These are phyloP conservation scores for Tolypocladium cylindrosporum DNA, from an alignment of 2,329 filamentous ascomycete species.

Conservation along the genomic window DNA sequence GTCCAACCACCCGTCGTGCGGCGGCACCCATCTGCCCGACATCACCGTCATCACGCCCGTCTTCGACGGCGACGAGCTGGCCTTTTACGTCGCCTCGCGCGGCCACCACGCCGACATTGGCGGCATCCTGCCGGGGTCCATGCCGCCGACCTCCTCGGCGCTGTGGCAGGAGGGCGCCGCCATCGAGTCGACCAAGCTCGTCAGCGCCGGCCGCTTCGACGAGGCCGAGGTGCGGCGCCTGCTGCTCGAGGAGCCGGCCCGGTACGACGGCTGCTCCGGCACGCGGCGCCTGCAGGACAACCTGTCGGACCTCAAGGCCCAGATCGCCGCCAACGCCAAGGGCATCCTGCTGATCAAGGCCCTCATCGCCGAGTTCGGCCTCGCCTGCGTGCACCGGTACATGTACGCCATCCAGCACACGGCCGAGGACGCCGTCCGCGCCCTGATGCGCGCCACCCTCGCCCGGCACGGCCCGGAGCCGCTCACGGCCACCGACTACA, in stretches of 20 bases:
- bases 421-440: constrained; percentile 54
- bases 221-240: constrained; percentile 65
- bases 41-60: constrained; percentile 26
- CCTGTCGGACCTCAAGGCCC: constrained; percentile 76
- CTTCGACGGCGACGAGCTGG: constrained; percentile 30
- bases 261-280: constrained; percentile 66
- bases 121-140: constrained; percentile 70
- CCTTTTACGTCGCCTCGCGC: constrained; percentile 50
- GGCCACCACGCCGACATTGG: constrained; percentile 46
- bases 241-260: constrained; percentile 62
- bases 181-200: constrained; percentile 59
- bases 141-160: constrained; percentile 66
- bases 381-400: constrained; percentile 58
- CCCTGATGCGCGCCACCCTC: constrained; percentile 16
- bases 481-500: constrained; percentile 41
- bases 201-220: constrained; percentile 68
- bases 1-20: constrained; percentile 23
- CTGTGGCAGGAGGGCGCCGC: constrained; percentile 56
- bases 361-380: constrained; percentile 64
- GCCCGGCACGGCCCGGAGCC: constrained; percentile 7
- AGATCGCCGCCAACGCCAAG: constrained; percentile 79
- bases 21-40: constrained; percentile 28
- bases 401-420: constrained; percentile 31
- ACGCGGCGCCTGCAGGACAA: constrained; percentile 75
- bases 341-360: constrained; percentile 66